phyloP scores from a whole-genome alignment of 306 rosid species.

The Pyrus pyrifolia region DNA sequence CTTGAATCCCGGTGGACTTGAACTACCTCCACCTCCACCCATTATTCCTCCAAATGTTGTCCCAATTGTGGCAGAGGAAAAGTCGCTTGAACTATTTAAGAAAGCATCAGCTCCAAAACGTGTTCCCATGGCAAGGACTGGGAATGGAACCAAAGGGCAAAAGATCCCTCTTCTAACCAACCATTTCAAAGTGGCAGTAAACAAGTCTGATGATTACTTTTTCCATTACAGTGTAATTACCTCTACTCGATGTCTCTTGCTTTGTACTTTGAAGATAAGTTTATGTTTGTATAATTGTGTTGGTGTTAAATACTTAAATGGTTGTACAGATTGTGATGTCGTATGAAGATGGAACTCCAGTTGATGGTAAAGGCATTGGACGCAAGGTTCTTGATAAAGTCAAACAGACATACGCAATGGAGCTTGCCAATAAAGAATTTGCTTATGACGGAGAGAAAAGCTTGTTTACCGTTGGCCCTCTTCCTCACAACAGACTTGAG shows the following conservation, averaged over 20 bases:
- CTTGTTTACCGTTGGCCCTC: constrained; percentile 25
- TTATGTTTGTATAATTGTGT: neutral
- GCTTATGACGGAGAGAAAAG: constrained; percentile 41
- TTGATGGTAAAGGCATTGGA: constrained; percentile 28
- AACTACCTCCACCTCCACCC: constrained; percentile 18
- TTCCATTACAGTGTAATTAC: constrained; percentile 29
- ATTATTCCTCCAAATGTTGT: constrained; percentile 15
- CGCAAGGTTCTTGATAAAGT: constrained; percentile 30
- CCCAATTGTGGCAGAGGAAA: constrained; percentile 9
- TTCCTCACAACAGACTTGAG: constrained; percentile 6
- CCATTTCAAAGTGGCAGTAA: constrained; percentile 26
- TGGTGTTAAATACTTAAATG: neutral
- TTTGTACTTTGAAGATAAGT: neutral
- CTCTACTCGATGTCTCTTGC: neutral
- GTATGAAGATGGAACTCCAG: constrained; percentile 26
- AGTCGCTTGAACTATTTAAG: neutral
- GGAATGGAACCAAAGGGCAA: constrained; percentile 29
- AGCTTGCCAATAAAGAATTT: constrained; percentile 9
- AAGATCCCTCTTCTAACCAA: constrained; percentile 24
- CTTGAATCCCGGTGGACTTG: neutral
- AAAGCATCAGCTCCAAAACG: neutral
- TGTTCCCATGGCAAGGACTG: constrained; percentile 28
- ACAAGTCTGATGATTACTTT: constrained; percentile 22
- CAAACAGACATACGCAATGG: constrained; percentile 16
- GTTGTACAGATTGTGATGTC: constrained; percentile 25